phyloP scores from a whole-genome alignment of 352 stramenopile species.

The Lagenidium sp. region DNA sequence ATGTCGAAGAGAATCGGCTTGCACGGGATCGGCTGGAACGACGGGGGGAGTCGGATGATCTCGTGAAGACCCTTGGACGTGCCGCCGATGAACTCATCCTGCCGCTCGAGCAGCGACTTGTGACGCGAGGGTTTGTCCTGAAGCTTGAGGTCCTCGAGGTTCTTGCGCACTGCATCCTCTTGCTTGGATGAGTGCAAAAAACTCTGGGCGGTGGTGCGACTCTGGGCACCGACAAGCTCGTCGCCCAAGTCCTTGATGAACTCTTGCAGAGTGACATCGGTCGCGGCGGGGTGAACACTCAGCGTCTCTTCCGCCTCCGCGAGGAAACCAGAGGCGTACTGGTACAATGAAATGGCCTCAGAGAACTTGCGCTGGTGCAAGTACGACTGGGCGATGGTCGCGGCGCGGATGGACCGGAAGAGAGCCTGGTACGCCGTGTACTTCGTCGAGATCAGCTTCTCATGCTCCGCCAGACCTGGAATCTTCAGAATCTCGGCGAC shows the following conservation, averaged over 20 bases:
- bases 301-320: slow-evolving; percentile 50
- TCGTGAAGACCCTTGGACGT: slow-evolving; percentile 43
- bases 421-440: slow-evolving; percentile 66
- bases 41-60: slow-evolving; percentile 52
- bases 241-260: slow-evolving; percentile 48
- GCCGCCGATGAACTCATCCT: slow-evolving; percentile 43
- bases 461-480: slow-evolving; percentile 39
- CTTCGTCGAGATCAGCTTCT: slow-evolving; percentile 35
- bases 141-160: slow-evolving; percentile 55
- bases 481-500: slow-evolving; percentile 71
- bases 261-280: slow-evolving; percentile 50
- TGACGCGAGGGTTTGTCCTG: slow-evolving; percentile 13
- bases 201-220: slow-evolving; percentile 58
- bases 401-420: slow-evolving; percentile 54
- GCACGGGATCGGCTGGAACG: slow-evolving; percentile 52
- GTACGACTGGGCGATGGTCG: slow-evolving; percentile 61
- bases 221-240: slow-evolving; percentile 55
- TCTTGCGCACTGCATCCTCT: slow-evolving; percentile 43
- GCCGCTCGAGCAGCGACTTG: slow-evolving; percentile 40
- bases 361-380: slow-evolving; percentile 53
- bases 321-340: slow-evolving; percentile 58
- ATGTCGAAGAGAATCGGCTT: slow-evolving; percentile 82
- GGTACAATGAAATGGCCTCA: slow-evolving; percentile 60
- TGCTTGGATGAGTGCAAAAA: slow-evolving; percentile 56
- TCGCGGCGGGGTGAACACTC: slow-evolving; percentile 39